These are phyloP conservation scores for Eleusine indica DNA, from an alignment of 176 grass and related monocot species.

Conservation along the genomic window DNA sequence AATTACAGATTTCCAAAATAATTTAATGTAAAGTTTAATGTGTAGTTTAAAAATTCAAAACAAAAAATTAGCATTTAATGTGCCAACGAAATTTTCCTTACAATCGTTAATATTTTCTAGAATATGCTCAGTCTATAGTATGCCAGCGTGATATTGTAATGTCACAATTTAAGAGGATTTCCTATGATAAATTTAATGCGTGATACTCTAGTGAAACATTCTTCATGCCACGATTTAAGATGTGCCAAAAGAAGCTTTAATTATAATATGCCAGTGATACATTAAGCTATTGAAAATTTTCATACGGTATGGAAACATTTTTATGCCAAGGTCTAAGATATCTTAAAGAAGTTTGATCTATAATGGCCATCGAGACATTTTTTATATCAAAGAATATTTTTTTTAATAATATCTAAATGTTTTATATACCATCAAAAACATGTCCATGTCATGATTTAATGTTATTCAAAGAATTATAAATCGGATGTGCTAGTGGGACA, in stretches of 20 bases:
- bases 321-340: background rate
- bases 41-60: too few species aligned
- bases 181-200: background rate
- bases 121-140: background rate
- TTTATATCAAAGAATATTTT: background rate
- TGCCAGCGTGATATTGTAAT: background rate
- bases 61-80: too few species aligned
- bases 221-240: background rate
- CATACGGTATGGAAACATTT: too few species aligned
- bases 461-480: background rate
- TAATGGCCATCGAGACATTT: background rate
- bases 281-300: too few species aligned
- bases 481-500: background rate
- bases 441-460: too few species aligned
- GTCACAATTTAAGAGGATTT: background rate
- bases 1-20: background rate
- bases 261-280: too few species aligned
- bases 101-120: background rate
- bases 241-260: background rate
- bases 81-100: background rate
- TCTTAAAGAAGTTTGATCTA: background rate
- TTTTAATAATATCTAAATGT: too few species aligned
- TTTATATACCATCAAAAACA: too few species aligned
- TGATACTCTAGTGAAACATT: background rate
- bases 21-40: too few species aligned